A percentile compares a stretch with the other conserved stretches of the same genome.
Evolutionary conservation across 768 basidiomycete genomes (phyloP).

Genomic region (Cubamyces lactineus): DNA sequence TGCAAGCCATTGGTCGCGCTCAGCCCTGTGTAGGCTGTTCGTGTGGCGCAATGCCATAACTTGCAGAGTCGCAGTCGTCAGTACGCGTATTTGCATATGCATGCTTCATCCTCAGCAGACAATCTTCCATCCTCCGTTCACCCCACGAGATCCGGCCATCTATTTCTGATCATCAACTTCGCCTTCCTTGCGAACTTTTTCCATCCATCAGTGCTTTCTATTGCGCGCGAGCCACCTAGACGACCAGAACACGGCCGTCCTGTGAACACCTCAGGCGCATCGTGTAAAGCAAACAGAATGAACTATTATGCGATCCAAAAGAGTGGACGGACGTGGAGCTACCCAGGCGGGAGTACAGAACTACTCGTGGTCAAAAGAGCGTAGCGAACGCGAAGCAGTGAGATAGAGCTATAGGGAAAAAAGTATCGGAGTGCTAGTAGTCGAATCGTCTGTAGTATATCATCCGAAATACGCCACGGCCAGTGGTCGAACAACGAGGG

Average conservation of each 20-base stretch:
- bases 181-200: slow-evolving; percentile 8
- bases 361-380: slow-evolving; percentile 19
- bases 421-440: slow-evolving; percentile 16
- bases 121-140: not conserved
- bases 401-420: not conserved
- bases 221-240: slow-evolving; percentile 6
- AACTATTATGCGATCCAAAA: slow-evolving; percentile 24
- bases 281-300: slow-evolving; percentile 10
- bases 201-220: slow-evolving; percentile 17
- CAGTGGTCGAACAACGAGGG: slow-evolving; percentile 23
- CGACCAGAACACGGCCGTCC: not conserved
- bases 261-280: slow-evolving; percentile 4
- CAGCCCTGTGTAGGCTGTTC: too few relatives aligned
- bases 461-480: slow-evolving; percentile 21
- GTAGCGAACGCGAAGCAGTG: slow-evolving; percentile 8
- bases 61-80: too few relatives aligned
- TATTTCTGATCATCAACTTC: slow-evolving; percentile 25
- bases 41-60: too few relatives aligned
- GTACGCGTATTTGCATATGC: too few relatives aligned
- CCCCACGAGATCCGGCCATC: not conserved
- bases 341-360: slow-evolving; percentile 17
- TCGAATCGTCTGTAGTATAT: slow-evolving; percentile 23
- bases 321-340: slow-evolving; percentile 21
- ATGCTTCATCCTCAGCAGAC: not conserved
- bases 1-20: too few relatives aligned